phyloP scores from a whole-genome alignment of 306 rosid genomes.

The Ochetophila trinervis region DNA sequence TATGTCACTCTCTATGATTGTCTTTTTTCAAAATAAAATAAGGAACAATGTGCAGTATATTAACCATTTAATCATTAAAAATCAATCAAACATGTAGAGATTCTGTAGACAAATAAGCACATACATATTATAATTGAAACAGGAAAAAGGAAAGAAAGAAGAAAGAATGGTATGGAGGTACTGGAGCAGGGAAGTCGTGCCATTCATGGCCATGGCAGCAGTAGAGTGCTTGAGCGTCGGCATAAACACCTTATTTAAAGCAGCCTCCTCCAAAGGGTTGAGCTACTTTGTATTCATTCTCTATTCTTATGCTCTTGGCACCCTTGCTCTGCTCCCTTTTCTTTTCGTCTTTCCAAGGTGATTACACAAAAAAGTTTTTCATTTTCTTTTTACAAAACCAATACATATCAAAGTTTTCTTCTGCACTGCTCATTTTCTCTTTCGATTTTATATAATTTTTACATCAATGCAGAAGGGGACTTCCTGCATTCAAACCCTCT shows the following conservation, averaged over 20 bases:
- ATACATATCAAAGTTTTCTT: too few relatives aligned
- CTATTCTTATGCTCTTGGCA: constrained; percentile 42
- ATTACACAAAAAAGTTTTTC: too few relatives aligned
- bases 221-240: constrained; percentile 48
- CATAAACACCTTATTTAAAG: constrained; percentile 47
- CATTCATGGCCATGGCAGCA: constrained; percentile 42
- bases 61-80: too few relatives aligned
- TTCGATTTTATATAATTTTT: not conserved
- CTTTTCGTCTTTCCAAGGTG: constrained; percentile 47
- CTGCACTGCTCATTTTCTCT: not conserved
- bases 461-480: constrained; percentile 26
- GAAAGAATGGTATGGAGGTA: constrained; percentile 14
- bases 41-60: too few relatives aligned
- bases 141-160: not conserved
- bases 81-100: too few relatives aligned
- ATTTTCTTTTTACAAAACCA: too few relatives aligned
- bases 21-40: too few relatives aligned
- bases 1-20: too few relatives aligned
- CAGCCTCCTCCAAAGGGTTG: constrained; percentile 41
- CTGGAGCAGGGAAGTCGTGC: constrained; percentile 38
- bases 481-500: constrained; percentile 36
- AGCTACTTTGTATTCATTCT: constrained; percentile 48
- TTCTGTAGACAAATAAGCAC: too few relatives aligned
- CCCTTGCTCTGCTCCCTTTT: constrained; percentile 42
- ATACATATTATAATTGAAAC: too few relatives aligned